Evolutionary conservation across 305 asterid species (phyloP).

Genomic region (Fraxinus ornus): DNA sequence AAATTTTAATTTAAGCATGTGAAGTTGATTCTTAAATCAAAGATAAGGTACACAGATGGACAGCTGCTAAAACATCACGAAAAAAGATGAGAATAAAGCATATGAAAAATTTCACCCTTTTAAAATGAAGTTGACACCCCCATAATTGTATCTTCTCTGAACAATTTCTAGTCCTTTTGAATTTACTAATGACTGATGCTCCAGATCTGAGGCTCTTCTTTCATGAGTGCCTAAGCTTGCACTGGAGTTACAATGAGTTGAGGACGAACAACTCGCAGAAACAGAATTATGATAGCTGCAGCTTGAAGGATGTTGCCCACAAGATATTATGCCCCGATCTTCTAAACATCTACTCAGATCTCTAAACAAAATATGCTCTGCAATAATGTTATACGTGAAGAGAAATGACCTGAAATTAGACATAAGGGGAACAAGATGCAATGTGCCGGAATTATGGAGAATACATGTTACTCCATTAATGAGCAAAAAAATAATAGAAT

Average conservation of each 20-base stretch:
- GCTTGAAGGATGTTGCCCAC: conserved; percentile 35
- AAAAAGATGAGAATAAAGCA: conserved; percentile 13
- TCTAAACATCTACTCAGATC: conserved; percentile 49
- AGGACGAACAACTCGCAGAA: conserved; percentile 39
- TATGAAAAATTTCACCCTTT: conserved; percentile 56
- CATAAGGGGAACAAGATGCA: conserved; percentile 7
- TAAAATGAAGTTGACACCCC: conserved; percentile 64
- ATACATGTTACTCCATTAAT: conserved; percentile 7
- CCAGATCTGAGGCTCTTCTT: conserved; percentile 32
- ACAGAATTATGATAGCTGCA: conserved; percentile 25
- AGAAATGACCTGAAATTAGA: conserved; percentile 10
- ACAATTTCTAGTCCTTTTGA: conserved; percentile 47
- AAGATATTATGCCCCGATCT: conserved; percentile 39
- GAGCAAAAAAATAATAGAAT: neutral
- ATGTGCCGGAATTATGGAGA: conserved; percentile 4
- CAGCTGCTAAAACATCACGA: conserved; percentile 1
- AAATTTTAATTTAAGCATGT: neutral
- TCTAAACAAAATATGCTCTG: conserved; percentile 64
- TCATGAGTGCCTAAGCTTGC: conserved; percentile 33
- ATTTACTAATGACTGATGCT: conserved; percentile 35
- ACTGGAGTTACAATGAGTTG: conserved; percentile 34
- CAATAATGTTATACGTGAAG: conserved; percentile 23
- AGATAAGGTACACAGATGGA: neutral
- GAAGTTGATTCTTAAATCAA: neutral
- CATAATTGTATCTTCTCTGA: conserved; percentile 42